Evolutionary conservation across 306 rosid genomes (phyloP), one percentile per base, ranked within the genome.

Genomic region (Ormosia emarginata): DNA sequence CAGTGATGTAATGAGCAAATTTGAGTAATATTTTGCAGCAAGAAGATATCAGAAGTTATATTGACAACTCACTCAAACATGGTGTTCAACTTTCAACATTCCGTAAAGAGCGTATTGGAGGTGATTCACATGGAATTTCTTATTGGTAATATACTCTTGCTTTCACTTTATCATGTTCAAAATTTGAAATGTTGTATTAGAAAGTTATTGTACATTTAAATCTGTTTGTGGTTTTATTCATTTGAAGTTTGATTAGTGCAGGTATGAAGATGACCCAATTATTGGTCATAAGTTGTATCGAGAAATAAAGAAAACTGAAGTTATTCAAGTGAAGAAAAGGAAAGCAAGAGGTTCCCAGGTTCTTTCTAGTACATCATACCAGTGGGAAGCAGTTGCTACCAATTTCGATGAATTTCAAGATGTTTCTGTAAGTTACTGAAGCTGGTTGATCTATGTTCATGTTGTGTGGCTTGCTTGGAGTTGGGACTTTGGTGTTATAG

Each of bases 361-460:
- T 85, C 91, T 88, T 79, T 95, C 92, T 55, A 88, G 67, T 78
- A 87, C 97, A 53, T 70, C 97, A 74, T 94, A 91, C 83, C 90
- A 86, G 88, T 96, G 99, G 99, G 98, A 96, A 81, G 87, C 98
- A 41, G 97, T 96, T 52, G 99, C 99, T 70, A 96, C 97, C 83
- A 94, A 91, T 88, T 91, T 96, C 82, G 99, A 94, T 83, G 99
- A 96, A 89, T 96, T 96, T 89, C 95, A 90, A 87, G 97, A 94
- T 88, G 99, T 96, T 81, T 89, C 97, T 53, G 99, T 96, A 89
- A 96, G 99, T 92, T 80, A 69, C 79, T 77, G 64, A 81, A 58
- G 15, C 50, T 84, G 67, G 33, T 78, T 47, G 30, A 13, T 76
- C 56, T 84, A 76, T 57, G 9, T 74, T 78, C 43, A 55, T 84